Conservation (phyloP, 1,139 yeast genomes). For the Debaryomyces nepalensis region DNA sequence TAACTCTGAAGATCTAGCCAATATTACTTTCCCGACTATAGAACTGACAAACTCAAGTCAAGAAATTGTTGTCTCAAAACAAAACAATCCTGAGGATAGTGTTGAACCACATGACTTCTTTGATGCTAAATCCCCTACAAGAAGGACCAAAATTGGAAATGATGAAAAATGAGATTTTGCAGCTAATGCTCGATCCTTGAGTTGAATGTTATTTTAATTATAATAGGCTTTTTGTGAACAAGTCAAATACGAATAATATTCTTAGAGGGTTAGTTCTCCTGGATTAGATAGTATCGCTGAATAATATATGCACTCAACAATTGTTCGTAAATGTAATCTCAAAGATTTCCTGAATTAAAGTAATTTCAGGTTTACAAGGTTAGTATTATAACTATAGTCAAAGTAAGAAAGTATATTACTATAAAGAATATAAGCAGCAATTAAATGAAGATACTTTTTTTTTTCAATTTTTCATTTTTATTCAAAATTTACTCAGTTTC, state of each 20-base stretch:
- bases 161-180: too few species aligned
- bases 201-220: too few species aligned
- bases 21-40: neutral
- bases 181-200: too few species aligned
- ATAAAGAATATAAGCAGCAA: slow-evolving; percentile 4
- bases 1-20: neutral
- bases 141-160: too few species aligned
- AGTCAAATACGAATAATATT: too few species aligned
- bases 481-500: neutral
- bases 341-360: neutral
- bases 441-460: neutral
- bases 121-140: too few species aligned
- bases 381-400: neutral
- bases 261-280: too few species aligned
- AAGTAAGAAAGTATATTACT: slow-evolving; percentile 5
- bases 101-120: neutral
- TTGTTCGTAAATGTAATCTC: too few species aligned
- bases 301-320: too few species aligned
- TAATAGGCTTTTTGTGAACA: too few species aligned
- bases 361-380: neutral
- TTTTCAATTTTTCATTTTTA: neutral
- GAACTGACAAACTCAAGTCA: neutral
- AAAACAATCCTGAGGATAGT: neutral
- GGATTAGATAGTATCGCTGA: too few species aligned
- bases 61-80: neutral